Percentiles rank a stretch among this genome's conserved stretches.
phyloP scores from a whole-genome alignment of 345 rosid genomes.

The Euclidium syriacum region DNA sequence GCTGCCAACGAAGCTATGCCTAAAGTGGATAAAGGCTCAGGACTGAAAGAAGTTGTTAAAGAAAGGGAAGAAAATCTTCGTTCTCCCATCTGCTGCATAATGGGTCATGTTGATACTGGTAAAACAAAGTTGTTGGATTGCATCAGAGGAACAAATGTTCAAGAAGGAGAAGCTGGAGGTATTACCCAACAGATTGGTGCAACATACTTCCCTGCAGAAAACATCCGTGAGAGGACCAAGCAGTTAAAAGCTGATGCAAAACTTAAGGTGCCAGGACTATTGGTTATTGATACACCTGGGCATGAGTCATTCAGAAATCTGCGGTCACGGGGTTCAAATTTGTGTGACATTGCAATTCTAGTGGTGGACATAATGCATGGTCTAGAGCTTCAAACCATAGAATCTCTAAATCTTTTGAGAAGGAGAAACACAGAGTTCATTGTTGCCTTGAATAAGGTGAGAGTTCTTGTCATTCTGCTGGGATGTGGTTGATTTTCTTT shows the following conservation, averaged over 20 bases:
- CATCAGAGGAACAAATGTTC: constrained; percentile 95
- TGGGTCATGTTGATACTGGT: constrained; percentile 99
- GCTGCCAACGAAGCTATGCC: constrained; percentile 33
- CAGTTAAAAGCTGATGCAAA: constrained; percentile 91
- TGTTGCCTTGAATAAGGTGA: constrained; percentile 91
- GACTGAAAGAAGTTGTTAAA: constrained; percentile 32
- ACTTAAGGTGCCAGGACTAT: constrained; percentile 87
- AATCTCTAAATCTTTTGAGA: constrained; percentile 81
- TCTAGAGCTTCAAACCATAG: constrained; percentile 86
- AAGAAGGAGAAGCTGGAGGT: constrained; percentile 99
- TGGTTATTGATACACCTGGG: constrained; percentile 98
- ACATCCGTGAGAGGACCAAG: constrained; percentile 90
- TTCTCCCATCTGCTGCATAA: constrained; percentile 91
- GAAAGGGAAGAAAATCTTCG: constrained; percentile 62
- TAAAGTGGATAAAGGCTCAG: constrained; percentile 36
- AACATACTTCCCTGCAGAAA: constrained; percentile 88
- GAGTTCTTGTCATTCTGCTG: constrained; percentile 7
- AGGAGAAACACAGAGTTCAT: constrained; percentile 87
- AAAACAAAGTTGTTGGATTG: constrained; percentile 94
- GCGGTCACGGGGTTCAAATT: constrained; percentile 85
- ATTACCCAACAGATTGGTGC: constrained; percentile 99
- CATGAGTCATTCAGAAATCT: constrained; percentile 89
- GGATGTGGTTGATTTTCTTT: not conserved
- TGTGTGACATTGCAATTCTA: constrained; percentile 94
- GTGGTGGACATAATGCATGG: constrained; percentile 98